Evolutionary conservation across 495 filamentous ascomycete genomes (phyloP).

Genomic region (Ascobolus immersus): DNA sequence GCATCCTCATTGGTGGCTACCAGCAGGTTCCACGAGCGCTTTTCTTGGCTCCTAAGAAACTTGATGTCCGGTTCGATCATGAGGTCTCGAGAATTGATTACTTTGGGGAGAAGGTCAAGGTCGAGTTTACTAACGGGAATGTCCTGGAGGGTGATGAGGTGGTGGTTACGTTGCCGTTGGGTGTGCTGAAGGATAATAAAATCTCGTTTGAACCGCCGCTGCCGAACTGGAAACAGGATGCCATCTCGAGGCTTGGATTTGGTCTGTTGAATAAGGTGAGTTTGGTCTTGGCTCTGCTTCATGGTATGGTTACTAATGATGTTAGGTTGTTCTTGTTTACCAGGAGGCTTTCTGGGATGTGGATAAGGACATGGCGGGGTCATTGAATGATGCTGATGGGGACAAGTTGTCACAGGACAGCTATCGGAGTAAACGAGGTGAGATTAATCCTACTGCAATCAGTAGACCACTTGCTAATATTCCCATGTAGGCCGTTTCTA

Average conservation of each 20-base stretch:
- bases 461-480: slow-evolving; percentile 17
- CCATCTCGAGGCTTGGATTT: slow-evolving; percentile 73
- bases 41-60: slow-evolving; percentile 41
- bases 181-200: slow-evolving; percentile 53
- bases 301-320: slow-evolving; percentile 9
- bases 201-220: slow-evolving; percentile 62
- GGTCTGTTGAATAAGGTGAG: slow-evolving; percentile 65
- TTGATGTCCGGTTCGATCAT: slow-evolving; percentile 54
- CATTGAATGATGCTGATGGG: slow-evolving; percentile 43
- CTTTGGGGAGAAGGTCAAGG: slow-evolving; percentile 19
- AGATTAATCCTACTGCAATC: slow-evolving; percentile 1
- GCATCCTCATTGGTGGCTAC: slow-evolving; percentile 79
- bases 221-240: slow-evolving; percentile 57
- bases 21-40: slow-evolving; percentile 69
- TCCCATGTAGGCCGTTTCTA: slow-evolving; percentile 60
- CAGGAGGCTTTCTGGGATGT: slow-evolving; percentile 77
- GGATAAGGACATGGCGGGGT: slow-evolving; percentile 78
- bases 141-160: slow-evolving; percentile 58
- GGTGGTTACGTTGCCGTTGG: slow-evolving; percentile 68
- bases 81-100: slow-evolving; percentile 47
- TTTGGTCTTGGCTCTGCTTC: not conserved
- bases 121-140: slow-evolving; percentile 60
- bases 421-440: slow-evolving; percentile 30
- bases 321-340: slow-evolving; percentile 55
- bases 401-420: slow-evolving; percentile 33